Evolutionary conservation across 805 yeast genomes (phyloP).

Genomic region (Metschnikowia peoriensis): DNA sequence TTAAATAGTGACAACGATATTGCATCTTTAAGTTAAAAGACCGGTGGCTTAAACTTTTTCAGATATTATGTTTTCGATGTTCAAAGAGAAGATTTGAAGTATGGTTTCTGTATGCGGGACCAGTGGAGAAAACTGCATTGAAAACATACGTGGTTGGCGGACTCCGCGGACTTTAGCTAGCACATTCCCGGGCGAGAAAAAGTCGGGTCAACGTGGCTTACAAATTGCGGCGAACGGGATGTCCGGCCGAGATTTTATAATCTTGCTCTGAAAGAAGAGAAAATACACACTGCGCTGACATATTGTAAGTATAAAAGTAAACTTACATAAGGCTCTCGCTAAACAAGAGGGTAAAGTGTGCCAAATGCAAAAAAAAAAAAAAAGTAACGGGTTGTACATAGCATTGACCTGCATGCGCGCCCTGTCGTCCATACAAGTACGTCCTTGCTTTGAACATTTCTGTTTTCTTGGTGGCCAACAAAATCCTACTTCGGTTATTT

Average conservation of each 20-base stretch:
- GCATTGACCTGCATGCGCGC: not conserved
- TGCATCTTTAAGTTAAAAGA: too few relatives aligned
- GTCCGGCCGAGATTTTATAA: too few relatives aligned
- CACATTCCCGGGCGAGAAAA: not conserved
- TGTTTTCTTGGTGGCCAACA: not conserved
- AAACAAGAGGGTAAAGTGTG: not conserved
- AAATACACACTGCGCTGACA: not conserved
- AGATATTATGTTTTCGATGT: too few relatives aligned
- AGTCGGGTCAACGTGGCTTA: too few relatives aligned
- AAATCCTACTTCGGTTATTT: not conserved
- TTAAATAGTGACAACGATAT: too few relatives aligned
- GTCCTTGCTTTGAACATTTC: slow-evolving; percentile 9
- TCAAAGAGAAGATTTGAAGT: too few relatives aligned
- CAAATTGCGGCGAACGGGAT: too few relatives aligned
- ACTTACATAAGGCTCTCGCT: not conserved
- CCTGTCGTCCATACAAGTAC: slow-evolving; percentile 5
- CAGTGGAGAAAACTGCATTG: not conserved
- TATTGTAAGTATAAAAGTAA: not conserved
- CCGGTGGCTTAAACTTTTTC: too few relatives aligned
- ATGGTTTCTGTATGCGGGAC: not conserved
- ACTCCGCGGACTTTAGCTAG: not conserved
- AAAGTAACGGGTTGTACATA: not conserved
- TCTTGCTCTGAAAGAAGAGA: too few relatives aligned
- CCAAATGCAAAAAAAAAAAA: not conserved
- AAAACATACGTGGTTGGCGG: too few relatives aligned